phyloP scores from a whole-genome alignment of 495 filamentous ascomycete genomes.

The Gamarada debralockiae region DNA sequence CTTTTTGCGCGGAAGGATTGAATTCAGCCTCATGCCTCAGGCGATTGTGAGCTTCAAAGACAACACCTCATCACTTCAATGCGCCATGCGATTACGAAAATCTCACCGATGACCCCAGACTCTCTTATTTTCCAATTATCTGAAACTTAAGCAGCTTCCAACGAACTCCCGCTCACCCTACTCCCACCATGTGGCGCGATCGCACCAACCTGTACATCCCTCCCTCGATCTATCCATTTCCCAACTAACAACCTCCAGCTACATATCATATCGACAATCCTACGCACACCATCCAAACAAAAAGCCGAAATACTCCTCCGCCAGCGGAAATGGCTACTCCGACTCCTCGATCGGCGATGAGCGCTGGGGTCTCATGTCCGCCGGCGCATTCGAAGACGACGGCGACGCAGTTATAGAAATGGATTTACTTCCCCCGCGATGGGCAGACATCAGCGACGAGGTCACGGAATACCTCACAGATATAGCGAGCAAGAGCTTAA shows the following conservation, averaged over 20 bases:
- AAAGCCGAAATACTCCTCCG: constrained; percentile 61
- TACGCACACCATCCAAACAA: constrained; percentile 93
- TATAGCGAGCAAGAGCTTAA: constrained; percentile 76
- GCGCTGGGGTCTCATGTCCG: constrained; percentile 81
- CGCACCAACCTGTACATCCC: constrained; percentile 85
- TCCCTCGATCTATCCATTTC: constrained; percentile 11
- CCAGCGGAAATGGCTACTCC: constrained; percentile 68
- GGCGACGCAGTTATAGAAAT: constrained; percentile 97
- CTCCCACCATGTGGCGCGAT: constrained; percentile 56
- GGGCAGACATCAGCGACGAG: constrained; percentile 93
- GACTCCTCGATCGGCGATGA: constrained; percentile 50
- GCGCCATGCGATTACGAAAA: neutral
- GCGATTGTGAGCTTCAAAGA: neutral
- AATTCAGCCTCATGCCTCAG: neutral
- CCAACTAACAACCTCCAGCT: constrained; percentile 48
- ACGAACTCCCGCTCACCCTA: neutral
- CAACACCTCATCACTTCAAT: constrained; percentile 4
- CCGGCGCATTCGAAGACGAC: constrained; percentile 72
- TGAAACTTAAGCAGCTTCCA: neutral
- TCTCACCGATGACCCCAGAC: neutral
- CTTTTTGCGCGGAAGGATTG: neutral
- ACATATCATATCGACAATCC: constrained; percentile 97
- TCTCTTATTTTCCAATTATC: neutral
- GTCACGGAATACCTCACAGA: constrained; percentile 78
- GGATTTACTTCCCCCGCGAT: constrained; percentile 92